Evolutionary conservation across 345 rosid species (phyloP), one percentile per base, ranked within the genome.

Genomic region (Rhizophora mangle): DNA sequence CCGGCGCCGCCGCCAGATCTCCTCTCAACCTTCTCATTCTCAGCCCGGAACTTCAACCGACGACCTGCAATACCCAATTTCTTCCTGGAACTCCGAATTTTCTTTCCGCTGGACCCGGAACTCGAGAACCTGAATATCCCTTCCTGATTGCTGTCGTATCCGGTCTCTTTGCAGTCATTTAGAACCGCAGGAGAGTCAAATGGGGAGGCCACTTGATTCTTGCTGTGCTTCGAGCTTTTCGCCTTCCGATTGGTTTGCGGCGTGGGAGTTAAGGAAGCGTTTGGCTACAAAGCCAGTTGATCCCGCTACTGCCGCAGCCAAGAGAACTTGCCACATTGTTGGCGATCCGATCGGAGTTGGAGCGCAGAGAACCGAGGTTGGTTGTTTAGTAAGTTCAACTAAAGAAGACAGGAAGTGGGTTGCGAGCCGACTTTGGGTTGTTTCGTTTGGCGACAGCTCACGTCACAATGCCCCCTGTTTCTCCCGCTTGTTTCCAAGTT

Each of bases 261-360:
- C 15, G 49, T 43, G 13, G 61, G 56, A 72, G 58, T 34, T 29
- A 29, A 85, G 68, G 67, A 84, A 67, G 76, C 80, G 89, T 32
- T 83, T 90, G 55, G 95, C 95, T 11, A 84, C 72, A 76, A 93
- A 62, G 11, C 86, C 76, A 4, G 95, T 85, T 74, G 93, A 86
- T 75, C 95, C 98, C 22, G 95, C 98, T 3, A 87, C 81, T 20
- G 88, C 91, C 32, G 90, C 95, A 6, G 89, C 92, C 26, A 93
- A 18, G 30, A 93, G 80, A 62, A 82, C 72, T 70, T 90, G 98
- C 98, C 95, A 93, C 98, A 90, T 93, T 52, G 29, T 56, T 3
- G 60, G 30, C 13, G 60, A 56, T 24, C 29, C 29, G 30, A 56
- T 22, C 15, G 6, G 60, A 9, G 30, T 21, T 24, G 60, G 18